Evolutionary conservation across 225 moss, liverwort and hornwort species (phyloP), one percentile per base, ranked within the genome.

Genomic region (Polytrichum formosum): DNA sequence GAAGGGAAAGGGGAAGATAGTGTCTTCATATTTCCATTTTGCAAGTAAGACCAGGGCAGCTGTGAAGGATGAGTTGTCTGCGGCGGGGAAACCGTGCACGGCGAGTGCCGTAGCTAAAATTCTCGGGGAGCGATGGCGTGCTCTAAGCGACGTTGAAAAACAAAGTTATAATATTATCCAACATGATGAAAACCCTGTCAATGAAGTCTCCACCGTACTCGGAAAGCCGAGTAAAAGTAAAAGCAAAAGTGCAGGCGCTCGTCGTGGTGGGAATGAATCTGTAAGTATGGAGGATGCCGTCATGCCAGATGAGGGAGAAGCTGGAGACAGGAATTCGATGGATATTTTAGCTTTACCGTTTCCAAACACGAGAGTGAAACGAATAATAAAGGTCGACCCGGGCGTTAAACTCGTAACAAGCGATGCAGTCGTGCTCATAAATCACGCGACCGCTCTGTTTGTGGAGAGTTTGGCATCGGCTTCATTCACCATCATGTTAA

Each of bases 311-410:
- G 61, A 67, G 17, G 53, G 20, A 53, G 68, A 75, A 53, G 46
- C 19, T 13, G 37, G 37, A n/a, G 33, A 60, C 68, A 21, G 28
- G 28, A 60, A 1, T 27, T 16, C 53, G 9, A 26, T 35, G 31
- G 60, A 68, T 59, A 76, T 72, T 60, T 53, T 68, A 68, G 77
- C 82, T 23, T 37, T 37, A 37, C 79, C 87, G 3, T 90, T 92
- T 73, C 90, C 92, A 21, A 55, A 76, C 5, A 58, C 73, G n/a
- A 85, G 81, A 69, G 90, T 92, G n/a, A 90, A 92, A 74, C 79
- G 87, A 61, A 92, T 92, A 9, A 75, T 90, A 7, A 90, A 88
- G 81, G 81, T 90, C 4, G 90, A 92, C 63, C 81, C 76, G 64
- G 92, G 90, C 67, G 80, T 90, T 7, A 81, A 67, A 68, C 63